Evolutionary conservation across 1,139 yeast species (phyloP).

Genomic region (Candida labiduridarum): DNA sequence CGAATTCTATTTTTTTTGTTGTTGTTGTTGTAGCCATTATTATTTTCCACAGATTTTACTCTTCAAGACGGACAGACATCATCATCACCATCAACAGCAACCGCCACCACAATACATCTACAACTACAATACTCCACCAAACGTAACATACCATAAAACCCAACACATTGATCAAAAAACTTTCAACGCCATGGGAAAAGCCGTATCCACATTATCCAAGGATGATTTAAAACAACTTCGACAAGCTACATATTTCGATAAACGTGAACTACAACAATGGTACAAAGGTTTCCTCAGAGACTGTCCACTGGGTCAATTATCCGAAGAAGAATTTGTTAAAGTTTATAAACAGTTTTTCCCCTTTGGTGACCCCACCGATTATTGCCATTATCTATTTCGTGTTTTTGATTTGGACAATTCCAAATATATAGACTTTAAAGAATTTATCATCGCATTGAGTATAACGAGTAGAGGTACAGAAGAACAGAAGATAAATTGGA

Average conservation of each 20-base stretch:
- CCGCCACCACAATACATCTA: neutral
- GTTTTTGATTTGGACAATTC: slow-evolving; percentile 85
- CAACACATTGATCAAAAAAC: neutral
- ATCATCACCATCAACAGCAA: neutral
- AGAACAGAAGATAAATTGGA: slow-evolving; percentile 86
- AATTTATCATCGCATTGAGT: slow-evolving; percentile 86
- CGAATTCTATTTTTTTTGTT: neutral
- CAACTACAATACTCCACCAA: neutral
- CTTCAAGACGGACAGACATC: too few species aligned
- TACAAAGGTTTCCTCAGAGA: slow-evolving; percentile 93
- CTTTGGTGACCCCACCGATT: slow-evolving; percentile 94
- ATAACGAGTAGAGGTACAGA: slow-evolving; percentile 85
- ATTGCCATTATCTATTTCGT: slow-evolving; percentile 83
- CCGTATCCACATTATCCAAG: slow-evolving; percentile 88
- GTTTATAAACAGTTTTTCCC: slow-evolving; percentile 97
- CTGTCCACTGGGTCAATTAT: slow-evolving; percentile 88
- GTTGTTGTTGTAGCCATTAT: neutral
- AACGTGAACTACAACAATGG: slow-evolving; percentile 97
- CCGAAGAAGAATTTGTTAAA: slow-evolving; percentile 85
- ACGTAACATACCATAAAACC: neutral
- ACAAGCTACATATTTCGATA: slow-evolving; percentile 87
- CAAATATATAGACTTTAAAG: slow-evolving; percentile 88
- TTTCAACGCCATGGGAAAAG: slow-evolving; percentile 73
- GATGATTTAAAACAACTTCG: slow-evolving; percentile 86
- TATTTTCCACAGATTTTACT: neutral